Conservation (phyloP, 176 grass and related monocot genomes). For the Musa schizocarpa region DNA sequence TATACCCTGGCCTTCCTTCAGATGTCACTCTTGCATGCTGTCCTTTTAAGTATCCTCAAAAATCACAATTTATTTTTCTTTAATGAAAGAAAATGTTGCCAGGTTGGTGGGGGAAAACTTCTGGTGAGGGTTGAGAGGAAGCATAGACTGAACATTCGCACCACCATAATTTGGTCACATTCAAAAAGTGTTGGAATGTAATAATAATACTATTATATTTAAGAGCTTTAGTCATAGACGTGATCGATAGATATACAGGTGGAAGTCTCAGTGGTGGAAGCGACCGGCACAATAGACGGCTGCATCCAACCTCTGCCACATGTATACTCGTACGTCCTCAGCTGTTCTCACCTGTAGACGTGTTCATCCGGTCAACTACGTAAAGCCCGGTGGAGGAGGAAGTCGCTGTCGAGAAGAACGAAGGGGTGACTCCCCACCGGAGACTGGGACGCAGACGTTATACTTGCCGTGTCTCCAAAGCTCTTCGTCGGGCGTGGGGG, state of each 20-base stretch:
- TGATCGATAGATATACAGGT: too few relatives aligned
- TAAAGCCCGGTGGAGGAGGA: neutral
- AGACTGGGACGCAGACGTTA: neutral
- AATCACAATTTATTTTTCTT: neutral
- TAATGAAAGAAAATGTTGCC: neutral
- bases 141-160: too few relatives aligned
- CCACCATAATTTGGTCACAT: too few relatives aligned
- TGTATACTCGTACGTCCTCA: too few relatives aligned
- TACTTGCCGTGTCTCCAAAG: neutral
- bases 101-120: too few relatives aligned
- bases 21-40: neutral
- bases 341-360: neutral
- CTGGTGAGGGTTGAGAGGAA: too few relatives aligned
- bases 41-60: neutral
- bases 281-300: too few relatives aligned
- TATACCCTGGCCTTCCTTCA: neutral
- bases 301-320: too few relatives aligned
- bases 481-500: neutral
- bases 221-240: too few relatives aligned
- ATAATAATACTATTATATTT: too few relatives aligned
- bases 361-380: neutral
- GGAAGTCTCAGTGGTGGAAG: too few relatives aligned
- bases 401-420: neutral
- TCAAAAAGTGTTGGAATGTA: too few relatives aligned
- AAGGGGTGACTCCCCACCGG: slow-evolving; percentile 3